Base-by-base conservation (phyloP, 805 yeast species). In the Kodamaea leandrae region DNA sequence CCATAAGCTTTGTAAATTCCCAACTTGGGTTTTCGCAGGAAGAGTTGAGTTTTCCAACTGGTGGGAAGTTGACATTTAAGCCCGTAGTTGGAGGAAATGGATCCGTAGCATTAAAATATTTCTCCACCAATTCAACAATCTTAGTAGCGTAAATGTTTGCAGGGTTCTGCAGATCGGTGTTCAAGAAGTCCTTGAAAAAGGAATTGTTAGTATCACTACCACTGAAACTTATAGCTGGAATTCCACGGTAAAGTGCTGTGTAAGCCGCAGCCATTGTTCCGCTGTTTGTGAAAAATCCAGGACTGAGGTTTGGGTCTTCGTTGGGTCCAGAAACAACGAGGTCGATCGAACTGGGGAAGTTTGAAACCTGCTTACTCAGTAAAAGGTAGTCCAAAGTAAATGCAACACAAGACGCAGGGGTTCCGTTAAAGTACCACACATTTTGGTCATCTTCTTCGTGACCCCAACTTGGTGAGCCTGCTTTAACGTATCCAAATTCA, bases 401-500 rank as follows among this genome's bases (percentile, higher is more conserved):
- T 4, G 60, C 57, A 10, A 57, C 59, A 36, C 57, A 51, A 3
- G 60, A 51, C 2, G 58, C 39, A 7, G 61, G 61, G 8, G 61
- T 57, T 18, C 61, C 63, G 44, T 58, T 53, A 44, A 58, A 57
- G 48, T 57, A 58, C 61, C 63, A 55, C 36, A 57, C 41, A 48
- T 58, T 50, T 36, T 50, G 43, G 51, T 72, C 74, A 35, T 45
- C 28, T 14, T 15, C 55, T 44, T 76, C 80, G 43, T 70, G 72
- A 25, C 78, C 80, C 80, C 80, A 77, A 17, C 77, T 67, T 43
- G 78, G 77, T 18, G 68, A 62, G 20, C 80, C 82, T 0, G 55
- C 58, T 38, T 65, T 63, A 37, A 68, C 71, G 53, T 73, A 74
- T 24, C 58, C 58, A 49, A 76, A 77, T 43, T 68, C 73, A 32